Evolutionary conservation across 164 flowering plant genomes (phyloP).

Genomic region (Vitis rotundifolia): DNA sequence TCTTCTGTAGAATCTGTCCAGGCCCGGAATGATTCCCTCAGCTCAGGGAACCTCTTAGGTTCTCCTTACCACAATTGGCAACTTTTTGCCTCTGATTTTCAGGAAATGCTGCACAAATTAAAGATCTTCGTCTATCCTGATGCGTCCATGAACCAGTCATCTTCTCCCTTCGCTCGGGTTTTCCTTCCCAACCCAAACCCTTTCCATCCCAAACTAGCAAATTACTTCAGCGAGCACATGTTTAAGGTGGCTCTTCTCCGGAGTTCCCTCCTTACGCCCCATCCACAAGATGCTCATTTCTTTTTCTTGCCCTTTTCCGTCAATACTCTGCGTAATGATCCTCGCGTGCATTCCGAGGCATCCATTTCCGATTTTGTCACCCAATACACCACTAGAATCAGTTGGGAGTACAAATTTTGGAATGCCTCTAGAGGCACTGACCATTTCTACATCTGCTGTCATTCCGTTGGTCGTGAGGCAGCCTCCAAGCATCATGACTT

Average conservation of each 20-base stretch:
- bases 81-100: conserved; percentile 34
- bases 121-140: conserved; percentile 54
- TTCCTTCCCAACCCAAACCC: conserved; percentile 49
- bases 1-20: neutral
- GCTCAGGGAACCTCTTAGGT: no score
- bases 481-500: conserved; percentile 35
- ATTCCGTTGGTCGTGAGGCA: conserved; percentile 56
- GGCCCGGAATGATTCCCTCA: neutral
- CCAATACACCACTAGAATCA: conserved; percentile 32
- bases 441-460: conserved; percentile 57
- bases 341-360: conserved; percentile 35
- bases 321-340: conserved; percentile 44
- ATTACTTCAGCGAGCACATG: conserved; percentile 63
- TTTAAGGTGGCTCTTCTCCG: conserved; percentile 46
- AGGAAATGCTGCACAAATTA: conserved; percentile 39
- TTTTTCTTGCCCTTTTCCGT: conserved; percentile 62
- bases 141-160: conserved; percentile 6
- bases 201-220: conserved; percentile 41
- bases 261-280: conserved; percentile 38
- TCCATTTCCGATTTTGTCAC: conserved; percentile 45
- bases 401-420: conserved; percentile 41
- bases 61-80: conserved; percentile 43
- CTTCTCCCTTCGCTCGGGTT: conserved; percentile 28
- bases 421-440: conserved; percentile 57
- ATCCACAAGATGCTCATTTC: conserved; percentile 44